Evolutionary conservation across 768 basidiomycete genomes (phyloP).

Genomic region (Tulasnella sp.): DNA sequence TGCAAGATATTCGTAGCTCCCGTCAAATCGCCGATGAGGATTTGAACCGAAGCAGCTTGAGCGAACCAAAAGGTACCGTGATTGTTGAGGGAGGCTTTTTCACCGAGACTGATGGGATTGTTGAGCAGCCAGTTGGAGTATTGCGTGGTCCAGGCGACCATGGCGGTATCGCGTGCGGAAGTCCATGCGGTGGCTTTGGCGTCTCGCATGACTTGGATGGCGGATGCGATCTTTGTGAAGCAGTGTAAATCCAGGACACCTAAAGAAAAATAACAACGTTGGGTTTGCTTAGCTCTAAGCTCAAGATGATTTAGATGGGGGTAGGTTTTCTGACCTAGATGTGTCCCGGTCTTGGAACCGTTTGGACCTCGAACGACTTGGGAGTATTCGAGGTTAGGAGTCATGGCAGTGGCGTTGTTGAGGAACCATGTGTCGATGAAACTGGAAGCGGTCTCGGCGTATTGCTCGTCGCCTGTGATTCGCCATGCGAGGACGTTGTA

Average conservation of each 20-base stretch:
- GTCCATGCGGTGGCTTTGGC: conserved; percentile 20
- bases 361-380: conserved; percentile 34
- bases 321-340: not conserved
- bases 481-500: conserved; percentile 51
- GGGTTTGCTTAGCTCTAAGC: too few relatives aligned
- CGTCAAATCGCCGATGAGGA: conserved; percentile 22
- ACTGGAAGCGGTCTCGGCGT: conserved; percentile 35
- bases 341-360: conserved; percentile 21
- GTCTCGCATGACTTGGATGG: conserved; percentile 21
- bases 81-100: conserved; percentile 21
- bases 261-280: not conserved
- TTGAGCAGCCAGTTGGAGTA: conserved; percentile 23
- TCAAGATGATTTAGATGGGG: too few relatives aligned
- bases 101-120: conserved; percentile 15
- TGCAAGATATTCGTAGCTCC: conserved; percentile 21
- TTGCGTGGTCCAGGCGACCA: conserved; percentile 21
- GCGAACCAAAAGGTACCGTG: conserved; percentile 26
- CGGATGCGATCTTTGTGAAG: conserved; percentile 23
- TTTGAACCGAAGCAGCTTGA: conserved; percentile 23
- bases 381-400: conserved; percentile 45
- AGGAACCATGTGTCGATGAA: conserved; percentile 53
- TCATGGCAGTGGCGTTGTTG: conserved; percentile 46
- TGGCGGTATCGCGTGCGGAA: conserved; percentile 18
- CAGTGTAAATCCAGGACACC: conserved; percentile 26
- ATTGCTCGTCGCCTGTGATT: conserved; percentile 33